Evolutionary conservation across 495 filamentous ascomycete genomes (phyloP).

Genomic region (Neurospora sp.): DNA sequence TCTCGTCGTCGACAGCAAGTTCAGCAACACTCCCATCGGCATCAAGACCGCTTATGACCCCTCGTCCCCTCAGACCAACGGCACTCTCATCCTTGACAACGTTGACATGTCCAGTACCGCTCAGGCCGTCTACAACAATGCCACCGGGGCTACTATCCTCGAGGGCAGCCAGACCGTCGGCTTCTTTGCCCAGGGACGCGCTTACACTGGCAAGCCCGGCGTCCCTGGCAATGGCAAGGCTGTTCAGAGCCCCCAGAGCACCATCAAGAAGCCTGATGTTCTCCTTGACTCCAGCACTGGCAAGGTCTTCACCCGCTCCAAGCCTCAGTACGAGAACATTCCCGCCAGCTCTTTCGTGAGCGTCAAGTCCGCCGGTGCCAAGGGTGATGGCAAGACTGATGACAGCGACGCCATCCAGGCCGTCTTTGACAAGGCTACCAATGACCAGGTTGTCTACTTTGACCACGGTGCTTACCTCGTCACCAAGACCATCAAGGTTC

Average conservation of each 20-base stretch:
- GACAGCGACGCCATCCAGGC: conserved; percentile 63
- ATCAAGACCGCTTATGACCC: conserved; percentile 63
- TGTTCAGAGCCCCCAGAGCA: conserved; percentile 40
- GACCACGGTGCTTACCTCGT: conserved; percentile 85
- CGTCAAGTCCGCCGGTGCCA: conserved; percentile 66
- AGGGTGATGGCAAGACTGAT: conserved; percentile 64
- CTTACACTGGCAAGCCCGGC: conserved; percentile 42
- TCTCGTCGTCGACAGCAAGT: conserved; percentile 66
- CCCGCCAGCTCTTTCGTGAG: conserved; percentile 55
- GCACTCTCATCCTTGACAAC: conserved; percentile 76
- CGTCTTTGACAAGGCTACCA: conserved; percentile 50
- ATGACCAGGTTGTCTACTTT: conserved; percentile 72
- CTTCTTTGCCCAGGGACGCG: conserved; percentile 66
- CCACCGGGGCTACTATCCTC: conserved; percentile 52
- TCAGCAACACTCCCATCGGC: conserved; percentile 63
- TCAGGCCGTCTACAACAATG: conserved; percentile 42
- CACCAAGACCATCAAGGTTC: conserved; percentile 73
- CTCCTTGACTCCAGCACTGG: conserved; percentile 43
- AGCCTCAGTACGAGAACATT: conserved; percentile 63
- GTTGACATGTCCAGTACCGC: conserved; percentile 57
- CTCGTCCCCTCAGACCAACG: conserved; percentile 55
- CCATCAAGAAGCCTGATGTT: conserved; percentile 44
- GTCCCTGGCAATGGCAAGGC: conserved; percentile 24
- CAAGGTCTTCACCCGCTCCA: conserved; percentile 54
- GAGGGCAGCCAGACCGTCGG: conserved; percentile 58